A percentile compares a stretch with the other conserved stretches of the same genome.
Evolutionary conservation across 2,329 filamentous ascomycete genomes (phyloP).

Genomic region (Hysterium pulicare): DNA sequence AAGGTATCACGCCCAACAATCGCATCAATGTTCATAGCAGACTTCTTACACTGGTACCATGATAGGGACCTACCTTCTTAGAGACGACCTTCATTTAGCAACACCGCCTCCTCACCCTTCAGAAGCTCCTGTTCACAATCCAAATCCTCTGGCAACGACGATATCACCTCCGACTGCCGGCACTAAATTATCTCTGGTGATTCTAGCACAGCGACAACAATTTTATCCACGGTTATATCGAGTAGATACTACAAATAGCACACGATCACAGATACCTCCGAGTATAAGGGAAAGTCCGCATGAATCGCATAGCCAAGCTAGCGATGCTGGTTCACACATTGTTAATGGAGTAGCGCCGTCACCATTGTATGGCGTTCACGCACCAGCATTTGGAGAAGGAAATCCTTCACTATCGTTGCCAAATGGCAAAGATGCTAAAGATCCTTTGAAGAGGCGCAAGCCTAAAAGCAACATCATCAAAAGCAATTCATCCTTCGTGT

Average conservation of each 20-base stretch:
- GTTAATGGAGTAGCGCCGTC: constrained; percentile 32
- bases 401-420: constrained; percentile 66
- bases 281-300: constrained; percentile 46
- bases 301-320: constrained; percentile 44
- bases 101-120: constrained; percentile 95
- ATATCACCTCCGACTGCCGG: constrained; percentile 80
- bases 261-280: constrained; percentile 40
- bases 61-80: constrained; percentile 80
- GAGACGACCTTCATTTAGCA: constrained; percentile 87
- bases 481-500: constrained; percentile 97
- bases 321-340: constrained; percentile 44
- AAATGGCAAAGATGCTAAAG: constrained; percentile 65
- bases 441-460: constrained; percentile 71
- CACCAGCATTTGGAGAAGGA: constrained; percentile 77
- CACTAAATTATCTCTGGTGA: constrained; percentile 77
- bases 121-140: constrained; percentile 80
- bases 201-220: constrained; percentile 56
- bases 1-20: constrained; percentile 58
- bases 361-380: constrained; percentile 29
- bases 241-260: constrained; percentile 40
- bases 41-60: constrained; percentile 23
- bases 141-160: constrained; percentile 84
- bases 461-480: constrained; percentile 98
- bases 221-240: constrained; percentile 43
- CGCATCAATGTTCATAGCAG: constrained; percentile 1